Conservation (phyloP, 2,329 filamentous ascomycete genomes). For the Fragosphaeria purpurea region DNA sequence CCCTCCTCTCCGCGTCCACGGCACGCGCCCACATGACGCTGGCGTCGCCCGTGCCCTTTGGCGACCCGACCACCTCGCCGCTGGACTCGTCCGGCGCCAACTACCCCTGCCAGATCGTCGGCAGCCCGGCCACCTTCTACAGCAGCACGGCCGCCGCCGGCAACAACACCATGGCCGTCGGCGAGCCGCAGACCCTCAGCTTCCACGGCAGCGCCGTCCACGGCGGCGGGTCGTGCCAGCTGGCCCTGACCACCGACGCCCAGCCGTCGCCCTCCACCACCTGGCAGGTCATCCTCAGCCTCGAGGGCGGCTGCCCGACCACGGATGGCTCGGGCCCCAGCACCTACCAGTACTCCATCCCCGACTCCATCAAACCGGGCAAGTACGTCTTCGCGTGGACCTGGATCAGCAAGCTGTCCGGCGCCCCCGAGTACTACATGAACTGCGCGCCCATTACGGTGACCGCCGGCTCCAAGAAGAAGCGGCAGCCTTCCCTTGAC, state of each 20-base stretch:
- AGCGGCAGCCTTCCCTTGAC: conserved; percentile 2
- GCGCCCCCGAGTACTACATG: conserved; percentile 59
- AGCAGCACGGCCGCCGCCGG: neutral
- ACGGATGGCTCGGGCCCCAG: conserved; percentile 15
- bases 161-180: conserved; percentile 14
- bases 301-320: conserved; percentile 22
- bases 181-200: conserved; percentile 13
- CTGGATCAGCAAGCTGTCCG: conserved; percentile 47
- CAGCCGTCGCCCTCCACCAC: conserved; percentile 14
- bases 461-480: conserved; percentile 15
- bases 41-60: conserved; percentile 13
- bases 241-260: conserved; percentile 17
- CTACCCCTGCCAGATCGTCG: conserved; percentile 23
- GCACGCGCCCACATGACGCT: conserved; percentile 13
- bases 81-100: conserved; percentile 12
- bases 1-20: conserved; percentile 2
- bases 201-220: conserved; percentile 21
- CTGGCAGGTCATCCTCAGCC: conserved; percentile 22
- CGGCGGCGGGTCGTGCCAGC: conserved; percentile 23
- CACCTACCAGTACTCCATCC: conserved; percentile 19
- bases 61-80: conserved; percentile 12
- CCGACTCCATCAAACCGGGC: conserved; percentile 17
- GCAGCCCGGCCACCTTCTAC: conserved; percentile 31
- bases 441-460: conserved; percentile 53
- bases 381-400: conserved; percentile 50